Evolutionary conservation across 1,284 basidiomycete genomes (phyloP).

Genomic region (Ustilago trichophora): DNA sequence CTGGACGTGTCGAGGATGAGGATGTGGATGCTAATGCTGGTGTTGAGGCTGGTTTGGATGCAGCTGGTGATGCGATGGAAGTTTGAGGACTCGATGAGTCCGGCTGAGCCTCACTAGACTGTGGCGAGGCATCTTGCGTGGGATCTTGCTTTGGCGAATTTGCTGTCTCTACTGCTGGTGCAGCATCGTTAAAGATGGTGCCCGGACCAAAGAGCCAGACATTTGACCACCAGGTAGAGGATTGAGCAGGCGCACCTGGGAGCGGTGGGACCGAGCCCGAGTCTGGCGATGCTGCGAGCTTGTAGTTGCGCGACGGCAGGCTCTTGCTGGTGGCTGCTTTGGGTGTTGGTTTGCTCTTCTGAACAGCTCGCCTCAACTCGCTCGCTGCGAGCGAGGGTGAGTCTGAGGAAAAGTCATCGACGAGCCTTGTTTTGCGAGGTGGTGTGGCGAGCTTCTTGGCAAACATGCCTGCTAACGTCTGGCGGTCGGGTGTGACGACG

Average conservation of each 20-base stretch:
- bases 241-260: constrained; percentile 4
- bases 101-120: neutral
- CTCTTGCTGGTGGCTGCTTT: constrained; percentile 31
- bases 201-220: constrained; percentile 44
- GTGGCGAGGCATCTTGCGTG: neutral
- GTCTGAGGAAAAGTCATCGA: constrained; percentile 33
- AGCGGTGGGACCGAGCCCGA: constrained; percentile 15
- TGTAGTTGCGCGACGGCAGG: constrained; percentile 32
- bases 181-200: constrained; percentile 4
- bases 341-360: constrained; percentile 13
- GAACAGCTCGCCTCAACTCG: constrained; percentile 24
- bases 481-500: constrained; percentile 55
- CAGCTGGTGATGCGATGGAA: neutral
- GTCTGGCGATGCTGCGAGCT: neutral
- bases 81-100: neutral
- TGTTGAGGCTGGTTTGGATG: neutral
- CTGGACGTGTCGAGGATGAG: neutral
- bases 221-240: constrained; percentile 32
- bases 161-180: neutral
- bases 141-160: neutral
- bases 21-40: constrained; percentile 4
- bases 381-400: constrained; percentile 36
- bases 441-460: constrained; percentile 28
- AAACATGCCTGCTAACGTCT: constrained; percentile 32
- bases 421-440: constrained; percentile 14